phyloP scores from a whole-genome alignment of 495 filamentous ascomycete genomes.

The Baudoinia panamericana region DNA sequence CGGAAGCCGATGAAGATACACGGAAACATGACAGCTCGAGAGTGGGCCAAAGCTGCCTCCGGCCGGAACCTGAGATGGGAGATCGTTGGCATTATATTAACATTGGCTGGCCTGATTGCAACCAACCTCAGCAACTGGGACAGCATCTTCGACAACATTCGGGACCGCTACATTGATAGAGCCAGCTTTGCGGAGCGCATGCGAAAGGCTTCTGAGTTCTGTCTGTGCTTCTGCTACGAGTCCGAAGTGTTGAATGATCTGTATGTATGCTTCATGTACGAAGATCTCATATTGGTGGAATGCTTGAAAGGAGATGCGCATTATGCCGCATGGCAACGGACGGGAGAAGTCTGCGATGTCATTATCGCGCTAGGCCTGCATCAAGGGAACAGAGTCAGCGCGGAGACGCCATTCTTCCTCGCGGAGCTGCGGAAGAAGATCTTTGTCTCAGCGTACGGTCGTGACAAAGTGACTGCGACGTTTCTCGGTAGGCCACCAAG shows the following conservation, averaged over 20 bases:
- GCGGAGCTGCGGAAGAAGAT: slow-evolving; percentile 38
- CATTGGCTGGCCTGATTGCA: slow-evolving; percentile 34
- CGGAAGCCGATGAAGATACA: slow-evolving; percentile 20
- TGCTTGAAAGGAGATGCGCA: slow-evolving; percentile 21
- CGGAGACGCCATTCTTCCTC: slow-evolving; percentile 40
- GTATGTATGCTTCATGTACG: slow-evolving; percentile 28
- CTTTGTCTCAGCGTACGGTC: slow-evolving; percentile 41
- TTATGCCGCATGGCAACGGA: slow-evolving; percentile 40
- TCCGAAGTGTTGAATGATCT: slow-evolving; percentile 27
- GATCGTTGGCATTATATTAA: slow-evolving; percentile 40
- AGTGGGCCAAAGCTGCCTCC: slow-evolving; percentile 23
- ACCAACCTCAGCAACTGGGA: slow-evolving; percentile 30
- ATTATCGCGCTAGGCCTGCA: slow-evolving; percentile 48
- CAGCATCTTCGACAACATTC: slow-evolving; percentile 24
- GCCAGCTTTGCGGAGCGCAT: slow-evolving; percentile 20
- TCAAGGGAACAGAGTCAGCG: slow-evolving; percentile 34
- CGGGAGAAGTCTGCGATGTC: slow-evolving; percentile 39
- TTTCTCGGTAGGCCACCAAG: slow-evolving; percentile 47
- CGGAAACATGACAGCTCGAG: slow-evolving; percentile 20
- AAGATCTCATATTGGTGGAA: slow-evolving; percentile 21
- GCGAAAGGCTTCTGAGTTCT: slow-evolving; percentile 23
- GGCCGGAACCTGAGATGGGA: slow-evolving; percentile 48
- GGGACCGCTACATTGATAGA: slow-evolving; percentile 22
- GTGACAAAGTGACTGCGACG: slow-evolving; percentile 40
- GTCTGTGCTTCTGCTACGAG: slow-evolving; percentile 26